These are phyloP conservation scores for Heteromeles arbutifolia DNA, from an alignment of 306 rosid genomes.

Conservation along the genomic window DNA sequence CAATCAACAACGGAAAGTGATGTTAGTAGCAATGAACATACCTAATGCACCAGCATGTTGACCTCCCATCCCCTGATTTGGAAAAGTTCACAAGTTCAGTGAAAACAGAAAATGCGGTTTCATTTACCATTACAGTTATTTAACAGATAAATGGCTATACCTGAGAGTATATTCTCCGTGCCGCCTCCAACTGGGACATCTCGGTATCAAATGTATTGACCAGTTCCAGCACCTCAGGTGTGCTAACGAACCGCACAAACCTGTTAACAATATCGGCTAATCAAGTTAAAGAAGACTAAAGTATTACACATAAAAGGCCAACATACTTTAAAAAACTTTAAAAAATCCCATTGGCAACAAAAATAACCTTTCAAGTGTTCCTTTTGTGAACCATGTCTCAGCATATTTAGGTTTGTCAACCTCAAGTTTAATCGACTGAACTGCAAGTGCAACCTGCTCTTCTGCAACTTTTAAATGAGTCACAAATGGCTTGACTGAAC, in stretches of 20 bases:
- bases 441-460: conserved; percentile 75
- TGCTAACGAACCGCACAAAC: conserved; percentile 87
- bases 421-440: conserved; percentile 72
- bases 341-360: background rate
- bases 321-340: background rate
- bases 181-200: conserved; percentile 92
- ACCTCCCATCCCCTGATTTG: conserved; percentile 67
- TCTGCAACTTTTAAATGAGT: conserved; percentile 81
- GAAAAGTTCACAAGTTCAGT: conserved; percentile 22
- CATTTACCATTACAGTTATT: conserved; percentile 4
- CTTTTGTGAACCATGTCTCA: conserved; percentile 86
- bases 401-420: conserved; percentile 52
- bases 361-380: conserved; percentile 87
- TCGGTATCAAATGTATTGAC: conserved; percentile 78
- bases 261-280: conserved; percentile 30
- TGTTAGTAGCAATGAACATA: conserved; percentile 26
- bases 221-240: conserved; percentile 82
- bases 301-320: conserved; percentile 1
- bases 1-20: conserved; percentile 1
- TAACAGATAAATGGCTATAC: conserved; percentile 28
- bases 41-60: conserved; percentile 59
- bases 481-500: conserved; percentile 77
- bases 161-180: conserved; percentile 75
- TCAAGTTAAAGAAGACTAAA: conserved; percentile 16
- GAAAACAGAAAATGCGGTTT: conserved; percentile 6